Evolutionary conservation across 495 filamentous ascomycete species (phyloP).

Genomic region (Xylaria venustula): DNA sequence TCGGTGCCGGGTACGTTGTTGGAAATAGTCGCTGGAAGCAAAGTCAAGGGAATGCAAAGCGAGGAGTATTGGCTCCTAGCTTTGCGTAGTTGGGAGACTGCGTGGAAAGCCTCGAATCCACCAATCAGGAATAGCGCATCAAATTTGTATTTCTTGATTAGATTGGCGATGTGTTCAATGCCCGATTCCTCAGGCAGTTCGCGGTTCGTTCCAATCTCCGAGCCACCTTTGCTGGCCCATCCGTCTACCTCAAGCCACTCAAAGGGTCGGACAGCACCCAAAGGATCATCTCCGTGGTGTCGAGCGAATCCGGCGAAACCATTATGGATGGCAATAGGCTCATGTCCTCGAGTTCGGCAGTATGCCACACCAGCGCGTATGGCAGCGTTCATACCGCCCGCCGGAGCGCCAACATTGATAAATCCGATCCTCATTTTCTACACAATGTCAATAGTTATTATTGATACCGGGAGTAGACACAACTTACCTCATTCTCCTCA

Average conservation of each 20-base stretch:
- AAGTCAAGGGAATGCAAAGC: slow-evolving; percentile 89
- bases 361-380: slow-evolving; percentile 95
- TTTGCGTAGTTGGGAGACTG: slow-evolving; percentile 79
- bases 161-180: slow-evolving; percentile 76
- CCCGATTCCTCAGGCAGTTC: slow-evolving; percentile 82
- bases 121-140: slow-evolving; percentile 91
- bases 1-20: slow-evolving; percentile 99
- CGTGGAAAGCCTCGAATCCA: slow-evolving; percentile 96
- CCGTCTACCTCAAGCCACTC: slow-evolving; percentile 90
- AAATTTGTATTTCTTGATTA: slow-evolving; percentile 83
- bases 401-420: slow-evolving; percentile 95
- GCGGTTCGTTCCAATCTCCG: slow-evolving; percentile 97
- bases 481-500: slow-evolving; percentile 68
- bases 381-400: slow-evolving; percentile 98
- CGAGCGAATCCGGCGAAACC: slow-evolving; percentile 93
- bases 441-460: slow-evolving; percentile 19
- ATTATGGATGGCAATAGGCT: slow-evolving; percentile 89
- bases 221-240: slow-evolving; percentile 96
- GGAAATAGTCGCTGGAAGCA: slow-evolving; percentile 94
- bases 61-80: slow-evolving; percentile 74
- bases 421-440: slow-evolving; percentile 91
- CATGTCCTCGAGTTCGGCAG: slow-evolving; percentile 90
- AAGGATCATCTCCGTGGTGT: slow-evolving; percentile 79
- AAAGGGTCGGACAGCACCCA: slow-evolving; percentile 80
- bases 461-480: background rate